A percentile compares a stretch with the other conserved stretches of the same genome.
These are phyloP conservation scores for Entophlyctis helioformis DNA, from an alignment of 192 early-diverging fungal species.

Conservation along the genomic window DNA sequence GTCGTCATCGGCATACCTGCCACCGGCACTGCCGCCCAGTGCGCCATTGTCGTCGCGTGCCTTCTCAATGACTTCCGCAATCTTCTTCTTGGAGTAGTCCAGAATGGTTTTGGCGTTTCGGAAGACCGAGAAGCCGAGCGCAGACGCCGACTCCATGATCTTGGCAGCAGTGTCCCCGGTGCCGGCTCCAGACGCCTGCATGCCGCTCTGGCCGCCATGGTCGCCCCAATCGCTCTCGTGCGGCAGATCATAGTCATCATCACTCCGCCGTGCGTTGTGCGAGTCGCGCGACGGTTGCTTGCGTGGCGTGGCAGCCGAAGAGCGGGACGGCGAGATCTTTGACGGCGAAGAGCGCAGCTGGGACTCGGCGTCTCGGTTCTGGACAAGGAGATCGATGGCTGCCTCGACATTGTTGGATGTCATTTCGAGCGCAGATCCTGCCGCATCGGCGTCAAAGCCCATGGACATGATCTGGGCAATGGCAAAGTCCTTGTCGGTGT, in stretches of 20 bases:
- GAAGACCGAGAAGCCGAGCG: slow-evolving; percentile 47
- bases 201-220: neutral
- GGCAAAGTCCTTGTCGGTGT: slow-evolving; percentile 18
- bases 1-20: slow-evolving; percentile 1
- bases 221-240: no score
- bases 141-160: slow-evolving; percentile 37
- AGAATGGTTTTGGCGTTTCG: slow-evolving; percentile 56
- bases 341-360: no score
- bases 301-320: neutral
- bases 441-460: slow-evolving; percentile 61
- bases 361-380: slow-evolving; percentile 15
- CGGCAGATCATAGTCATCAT: slow-evolving; percentile 9
- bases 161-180: slow-evolving; percentile 17
- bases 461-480: slow-evolving; percentile 68
- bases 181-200: slow-evolving; percentile 1
- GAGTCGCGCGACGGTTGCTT: neutral
- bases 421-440: slow-evolving; percentile 56
- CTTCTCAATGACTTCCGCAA: slow-evolving; percentile 44
- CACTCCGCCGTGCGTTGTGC: no score
- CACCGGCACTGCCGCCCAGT: slow-evolving; percentile 1
- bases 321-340: no score
- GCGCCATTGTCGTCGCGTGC: slow-evolving; percentile 46
- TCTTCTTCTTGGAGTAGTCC: slow-evolving; percentile 33
- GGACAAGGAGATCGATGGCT: slow-evolving; percentile 24
- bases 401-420: slow-evolving; percentile 51